Evolutionary conservation across 2,329 filamentous ascomycete species (phyloP), one percentile per base, ranked within the genome.

Genomic region (Phialophora tarda): DNA sequence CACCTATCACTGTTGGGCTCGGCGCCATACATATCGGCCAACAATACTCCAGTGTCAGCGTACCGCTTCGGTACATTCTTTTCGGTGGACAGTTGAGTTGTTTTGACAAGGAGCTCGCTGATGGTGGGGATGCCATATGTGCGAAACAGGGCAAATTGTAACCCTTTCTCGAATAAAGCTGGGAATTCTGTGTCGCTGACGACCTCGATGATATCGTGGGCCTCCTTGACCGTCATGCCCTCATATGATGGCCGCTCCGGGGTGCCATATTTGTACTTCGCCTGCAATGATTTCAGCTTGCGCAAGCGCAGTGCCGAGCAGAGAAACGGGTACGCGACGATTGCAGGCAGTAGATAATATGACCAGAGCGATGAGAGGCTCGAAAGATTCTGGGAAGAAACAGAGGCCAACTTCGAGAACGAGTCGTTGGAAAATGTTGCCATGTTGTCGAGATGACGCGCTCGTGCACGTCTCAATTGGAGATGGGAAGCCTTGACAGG

Each of bases 121-220:
- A 87, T 86, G 21, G 80, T 78, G 0, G 85, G 84, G 62, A 87
- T 85, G 7, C 84, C 85, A 69, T 86, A 86, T 1, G 84, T 85
- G 79, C 84, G 66, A 48, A 73, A 72, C 10, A 73, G 59, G 41
- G 71, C 71, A 64, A 73, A 72, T 44, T 72, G 70, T 17, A 73
- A 32, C n/a, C 71, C 69, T 56, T 70, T 71, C 26, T 71, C 68
- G 54, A 69, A 73, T 32, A 72, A 32, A 21, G 65, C 58, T 17
- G 71, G 71, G 44, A 73, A 73, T 60, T 73, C 71, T 7, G 64
- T 34, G 59, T 70, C 66, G 53, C 68, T 64, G 12, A 71, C 48
- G 2, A 60, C 50, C 6, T 54, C 47, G 21, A 71, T 58, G 26
- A 73, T 72, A 32, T 71, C 69, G 44, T 71, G 65, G 7, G 71